Percentiles rank a stretch among this genome's conserved stretches.
These are phyloP conservation scores for Podospora sp. DNA, from an alignment of 495 filamentous ascomycete genomes.

Conservation along the genomic window DNA sequence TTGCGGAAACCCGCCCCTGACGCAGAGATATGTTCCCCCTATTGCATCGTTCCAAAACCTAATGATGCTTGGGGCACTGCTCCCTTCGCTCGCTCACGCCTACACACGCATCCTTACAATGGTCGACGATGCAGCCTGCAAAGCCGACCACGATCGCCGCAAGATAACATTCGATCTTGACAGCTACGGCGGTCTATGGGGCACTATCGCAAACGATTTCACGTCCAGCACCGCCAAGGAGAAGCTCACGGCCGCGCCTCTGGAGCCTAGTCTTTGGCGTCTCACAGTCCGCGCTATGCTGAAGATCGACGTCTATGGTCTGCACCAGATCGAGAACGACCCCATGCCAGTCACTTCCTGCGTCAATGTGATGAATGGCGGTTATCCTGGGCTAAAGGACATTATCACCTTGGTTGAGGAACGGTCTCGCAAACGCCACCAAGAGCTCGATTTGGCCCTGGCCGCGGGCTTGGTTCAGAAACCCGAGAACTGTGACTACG, in stretches of 20 bases:
- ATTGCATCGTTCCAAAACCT: conserved; percentile 59
- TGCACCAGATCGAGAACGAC: conserved; percentile 22
- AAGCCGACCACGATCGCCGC: conserved; percentile 41
- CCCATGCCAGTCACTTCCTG: not conserved
- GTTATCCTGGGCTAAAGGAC: conserved; percentile 49
- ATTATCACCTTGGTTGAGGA: conserved; percentile 55
- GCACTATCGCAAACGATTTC: conserved; percentile 21
- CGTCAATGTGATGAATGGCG: conserved; percentile 2
- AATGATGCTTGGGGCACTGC: conserved; percentile 67
- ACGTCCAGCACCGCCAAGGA: conserved; percentile 26
- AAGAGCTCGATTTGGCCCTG: conserved; percentile 41
- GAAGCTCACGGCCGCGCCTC: conserved; percentile 32
- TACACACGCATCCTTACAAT: conserved; percentile 53
- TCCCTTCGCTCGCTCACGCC: conserved; percentile 63
- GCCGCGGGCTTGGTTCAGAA: conserved; percentile 29
- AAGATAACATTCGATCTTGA: conserved; percentile 47
- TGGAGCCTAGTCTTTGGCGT: conserved; percentile 55
- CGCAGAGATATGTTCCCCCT: conserved; percentile 31
- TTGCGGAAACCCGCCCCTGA: conserved; percentile 53
- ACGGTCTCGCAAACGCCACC: conserved; percentile 44
- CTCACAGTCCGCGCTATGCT: conserved; percentile 53
- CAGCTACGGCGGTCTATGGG: conserved; percentile 52
- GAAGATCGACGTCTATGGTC: conserved; percentile 56
- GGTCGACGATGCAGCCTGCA: conserved; percentile 46
- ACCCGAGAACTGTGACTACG: conserved; percentile 18